A percentile compares a stretch with the other conserved stretches of the same genome.
These are phyloP conservation scores for Aspergillus terreus DNA, from an alignment of 2,329 filamentous ascomycete species.

Conservation along the genomic window DNA sequence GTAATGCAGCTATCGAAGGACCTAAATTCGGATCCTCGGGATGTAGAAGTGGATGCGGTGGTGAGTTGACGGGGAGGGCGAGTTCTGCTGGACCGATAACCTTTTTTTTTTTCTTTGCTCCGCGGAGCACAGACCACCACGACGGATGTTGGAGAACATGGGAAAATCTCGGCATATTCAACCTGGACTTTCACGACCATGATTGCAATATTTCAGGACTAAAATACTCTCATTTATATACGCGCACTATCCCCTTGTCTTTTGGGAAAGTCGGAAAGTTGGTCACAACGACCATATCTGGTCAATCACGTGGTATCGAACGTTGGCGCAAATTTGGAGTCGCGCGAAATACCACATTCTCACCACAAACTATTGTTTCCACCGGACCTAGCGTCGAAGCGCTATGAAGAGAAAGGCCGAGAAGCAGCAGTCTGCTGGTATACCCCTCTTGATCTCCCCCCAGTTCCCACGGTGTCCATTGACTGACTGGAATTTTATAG, in stretches of 20 bases:
- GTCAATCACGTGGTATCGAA: no score
- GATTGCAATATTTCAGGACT: conserved; percentile 6
- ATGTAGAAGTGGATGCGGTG: not conserved
- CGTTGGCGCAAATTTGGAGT: no score
- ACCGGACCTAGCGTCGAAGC: not conserved
- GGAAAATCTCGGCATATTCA: no score
- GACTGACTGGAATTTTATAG: conserved; percentile 18
- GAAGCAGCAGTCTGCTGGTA: conserved; percentile 30
- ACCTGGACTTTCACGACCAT: conserved; percentile 18
- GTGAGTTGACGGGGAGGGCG: conserved; percentile 14
- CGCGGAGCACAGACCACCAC: conserved; percentile 38
- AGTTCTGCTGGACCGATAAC: conserved; percentile 16
- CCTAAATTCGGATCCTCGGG: not conserved
- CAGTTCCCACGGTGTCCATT: not conserved
- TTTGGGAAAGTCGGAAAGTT: no score
- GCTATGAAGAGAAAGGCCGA: conserved; percentile 38
- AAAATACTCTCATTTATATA: no score
- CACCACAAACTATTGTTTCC: conserved; percentile 12
- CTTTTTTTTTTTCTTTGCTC: conserved; percentile 18
- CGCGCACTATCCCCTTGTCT: no score
- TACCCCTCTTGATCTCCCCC: not conserved
- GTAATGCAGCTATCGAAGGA: not conserved
- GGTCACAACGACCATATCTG: no score
- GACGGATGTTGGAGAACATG: no score
- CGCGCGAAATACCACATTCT: no score